phyloP scores from a whole-genome alignment of 2,329 filamentous ascomycete genomes.

The Clarireedia hainanense region DNA sequence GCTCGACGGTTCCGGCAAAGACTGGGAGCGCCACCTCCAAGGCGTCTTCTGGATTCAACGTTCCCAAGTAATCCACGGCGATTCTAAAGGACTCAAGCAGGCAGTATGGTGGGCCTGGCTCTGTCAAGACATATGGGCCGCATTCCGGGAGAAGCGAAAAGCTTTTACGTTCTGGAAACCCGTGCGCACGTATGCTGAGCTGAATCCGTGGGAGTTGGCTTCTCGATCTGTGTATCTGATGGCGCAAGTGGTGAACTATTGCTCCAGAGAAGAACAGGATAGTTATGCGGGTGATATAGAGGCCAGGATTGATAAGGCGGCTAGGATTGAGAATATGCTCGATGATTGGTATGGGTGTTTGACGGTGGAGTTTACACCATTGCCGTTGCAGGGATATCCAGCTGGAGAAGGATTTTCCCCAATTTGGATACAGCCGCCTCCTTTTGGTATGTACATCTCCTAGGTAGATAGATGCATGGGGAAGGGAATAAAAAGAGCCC shows the following conservation, averaged over 20 bases:
- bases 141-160: conserved; percentile 48
- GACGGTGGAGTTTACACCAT: too few species aligned
- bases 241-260: conserved; percentile 50
- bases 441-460: too few species aligned
- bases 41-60: conserved; percentile 60
- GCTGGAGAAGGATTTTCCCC: too few species aligned
- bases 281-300: too few species aligned
- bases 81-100: conserved; percentile 46
- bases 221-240: conserved; percentile 46
- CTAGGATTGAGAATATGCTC: too few species aligned
- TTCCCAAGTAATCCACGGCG: conserved; percentile 53
- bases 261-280: conserved; percentile 38
- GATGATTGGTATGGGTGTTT: too few species aligned
- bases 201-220: conserved; percentile 47
- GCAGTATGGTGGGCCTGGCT: conserved; percentile 61
- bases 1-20: conserved; percentile 47
- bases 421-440: too few species aligned
- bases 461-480: too few species aligned
- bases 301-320: too few species aligned
- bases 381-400: too few species aligned
- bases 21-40: conserved; percentile 55
- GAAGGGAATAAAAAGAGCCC: too few species aligned
- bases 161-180: conserved; percentile 53
- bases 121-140: conserved; percentile 58
- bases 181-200: conserved; percentile 37